These are phyloP conservation scores for Tylopilus felleus DNA, from an alignment of 768 basidiomycete species.

Conservation along the genomic window DNA sequence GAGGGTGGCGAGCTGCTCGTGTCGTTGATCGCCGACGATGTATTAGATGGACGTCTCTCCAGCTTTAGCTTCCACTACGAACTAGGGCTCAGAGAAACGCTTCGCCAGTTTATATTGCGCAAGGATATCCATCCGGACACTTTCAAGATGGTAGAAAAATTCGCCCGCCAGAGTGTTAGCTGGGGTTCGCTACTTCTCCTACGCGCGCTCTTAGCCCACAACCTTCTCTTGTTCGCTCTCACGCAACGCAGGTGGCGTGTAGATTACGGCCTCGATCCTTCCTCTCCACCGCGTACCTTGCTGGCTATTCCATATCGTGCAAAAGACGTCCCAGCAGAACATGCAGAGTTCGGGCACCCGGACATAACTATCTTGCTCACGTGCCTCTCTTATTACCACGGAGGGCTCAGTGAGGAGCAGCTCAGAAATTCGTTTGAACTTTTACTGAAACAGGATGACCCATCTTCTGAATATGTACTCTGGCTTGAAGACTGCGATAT, in stretches of 20 bases:
- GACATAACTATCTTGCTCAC: background rate
- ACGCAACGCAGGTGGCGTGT: conserved; percentile 29
- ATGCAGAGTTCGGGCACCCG: conserved; percentile 24
- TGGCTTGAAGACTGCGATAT: conserved; percentile 25
- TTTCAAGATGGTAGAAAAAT: background rate
- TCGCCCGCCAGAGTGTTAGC: background rate
- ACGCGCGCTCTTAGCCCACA: conserved; percentile 33
- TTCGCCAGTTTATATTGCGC: conserved; percentile 24
- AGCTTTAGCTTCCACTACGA: background rate
- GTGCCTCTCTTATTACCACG: background rate
- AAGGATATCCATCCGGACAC: background rate
- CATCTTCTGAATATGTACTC: conserved; percentile 28
- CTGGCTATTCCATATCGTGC: conserved; percentile 39
- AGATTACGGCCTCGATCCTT: background rate
- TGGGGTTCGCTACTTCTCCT: conserved; percentile 28
- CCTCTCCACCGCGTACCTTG: conserved; percentile 22
- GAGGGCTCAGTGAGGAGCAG: conserved; percentile 22
- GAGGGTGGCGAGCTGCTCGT: conserved; percentile 11
- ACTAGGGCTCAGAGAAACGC: background rate
- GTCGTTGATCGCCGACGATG: background rate
- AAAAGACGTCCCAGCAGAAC: conserved; percentile 34
- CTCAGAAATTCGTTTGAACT: conserved; percentile 29
- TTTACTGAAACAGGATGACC: conserved; percentile 30
- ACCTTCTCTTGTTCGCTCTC: conserved; percentile 30
- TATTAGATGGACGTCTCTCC: background rate